These are phyloP conservation scores for Boletus mariae DNA, from an alignment of 1,284 basidiomycete species.

Conservation along the genomic window DNA sequence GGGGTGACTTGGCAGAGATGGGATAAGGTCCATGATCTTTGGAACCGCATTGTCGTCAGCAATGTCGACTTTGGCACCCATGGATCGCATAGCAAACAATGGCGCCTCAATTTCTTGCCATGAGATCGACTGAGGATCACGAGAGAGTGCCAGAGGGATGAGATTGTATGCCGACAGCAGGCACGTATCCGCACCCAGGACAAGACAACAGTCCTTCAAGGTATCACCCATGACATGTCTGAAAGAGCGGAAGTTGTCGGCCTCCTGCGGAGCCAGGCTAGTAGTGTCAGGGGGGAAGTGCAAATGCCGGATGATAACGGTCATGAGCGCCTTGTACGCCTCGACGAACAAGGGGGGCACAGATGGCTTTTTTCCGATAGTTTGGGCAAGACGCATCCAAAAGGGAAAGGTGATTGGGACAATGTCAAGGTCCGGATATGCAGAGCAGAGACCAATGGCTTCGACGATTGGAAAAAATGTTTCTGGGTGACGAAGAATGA, in stretches of 20 bases:
- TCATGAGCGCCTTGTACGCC: constrained; percentile 83
- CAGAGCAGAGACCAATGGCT: constrained; percentile 91
- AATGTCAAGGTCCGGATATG: constrained; percentile 92
- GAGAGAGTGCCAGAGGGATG: constrained; percentile 70
- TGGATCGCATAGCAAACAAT: constrained; percentile 95
- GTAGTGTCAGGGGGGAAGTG: constrained; percentile 81
- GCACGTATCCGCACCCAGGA: constrained; percentile 86
- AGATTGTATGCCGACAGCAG: constrained; percentile 79
- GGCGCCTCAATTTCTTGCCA: constrained; percentile 99
- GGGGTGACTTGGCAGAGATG: constrained; percentile 87
- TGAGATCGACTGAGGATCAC: constrained; percentile 47
- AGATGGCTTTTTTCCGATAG: constrained; percentile 70
- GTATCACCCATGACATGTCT: constrained; percentile 99
- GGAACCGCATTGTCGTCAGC: constrained; percentile 85
- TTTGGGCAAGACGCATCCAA: constrained; percentile 91
- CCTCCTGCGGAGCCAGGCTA: constrained; percentile 76
- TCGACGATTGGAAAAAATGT: constrained; percentile 93
- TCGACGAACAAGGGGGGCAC: constrained; percentile 71
- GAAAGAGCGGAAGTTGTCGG: constrained; percentile 93
- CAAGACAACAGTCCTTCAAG: constrained; percentile 96
- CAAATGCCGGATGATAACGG: constrained; percentile 86
- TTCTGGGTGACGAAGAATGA: constrained; percentile 87
- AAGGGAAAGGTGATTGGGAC: constrained; percentile 98
- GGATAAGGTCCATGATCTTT: constrained; percentile 93
- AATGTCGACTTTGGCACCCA: constrained; percentile 92